Base-by-base conservation (phyloP, 1,284 basidiomycete species). In the Anthracocystis walkeri region DNA sequence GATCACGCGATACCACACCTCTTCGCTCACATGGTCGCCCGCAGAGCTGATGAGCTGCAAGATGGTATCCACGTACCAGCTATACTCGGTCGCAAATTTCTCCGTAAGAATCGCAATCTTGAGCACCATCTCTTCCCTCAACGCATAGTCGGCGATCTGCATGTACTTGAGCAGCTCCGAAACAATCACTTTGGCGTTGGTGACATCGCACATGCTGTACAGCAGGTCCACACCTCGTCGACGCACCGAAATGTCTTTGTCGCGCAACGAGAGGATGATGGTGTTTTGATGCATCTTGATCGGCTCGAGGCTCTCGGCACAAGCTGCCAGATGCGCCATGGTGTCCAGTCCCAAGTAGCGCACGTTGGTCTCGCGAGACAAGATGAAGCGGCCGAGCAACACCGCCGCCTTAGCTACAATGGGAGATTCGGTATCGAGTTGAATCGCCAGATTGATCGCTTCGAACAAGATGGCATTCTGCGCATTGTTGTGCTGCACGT, bases 71-170 rank as follows among this genome's bases (percentile, higher is more conserved):
- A 78, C 68, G 40, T 78, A 73, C 83, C 85, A 93, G 81, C 84
- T 78, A 86, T 88, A 86, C 81, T 89, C 89, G 25, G 90, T 92
- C 6, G 97, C 96, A 82, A 97, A 97, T 86, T 97, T 94, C 86
- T 99, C 97, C 8, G 97, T 99, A 64, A 98, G 87, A 75, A 99
- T 96, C 41, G 97, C 97, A 73, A 99, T 97, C 87, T 99, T 99
- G 62, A 98, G 89, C 2, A 97, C 96, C 94, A 99, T 95, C 86
- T 99, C 95, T 86, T 98, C 96, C 46, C 97, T 89, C 48, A 99
- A 88, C 27, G 92, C 94, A 82, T 97, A 98, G 86, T 99, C 97
- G 4, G 97, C 96, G 14, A 97, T 90, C 82, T 91, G 91, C 65
- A 99, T 89, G 86, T 97, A 99, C 68, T 93, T 90, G 63, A 99